Percentiles rank a stretch among this genome's conserved stretches.
Conservation (phyloP, 116 monocot genomes). For the Papilionanthe hybrid region DNA sequence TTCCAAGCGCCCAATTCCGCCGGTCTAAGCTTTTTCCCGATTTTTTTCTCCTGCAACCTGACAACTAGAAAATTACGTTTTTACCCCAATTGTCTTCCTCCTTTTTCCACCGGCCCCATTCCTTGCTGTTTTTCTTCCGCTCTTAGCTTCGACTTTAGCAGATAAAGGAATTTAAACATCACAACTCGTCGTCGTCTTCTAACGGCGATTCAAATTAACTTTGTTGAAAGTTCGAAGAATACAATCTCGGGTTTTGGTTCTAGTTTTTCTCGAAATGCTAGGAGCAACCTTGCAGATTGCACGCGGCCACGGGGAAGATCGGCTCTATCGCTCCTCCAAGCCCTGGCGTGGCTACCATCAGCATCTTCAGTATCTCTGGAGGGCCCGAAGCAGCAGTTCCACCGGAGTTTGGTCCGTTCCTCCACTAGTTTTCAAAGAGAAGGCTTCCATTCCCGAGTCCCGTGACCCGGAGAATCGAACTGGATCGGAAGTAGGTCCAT, state of each 20-base stretch:
- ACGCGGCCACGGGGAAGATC: slow-evolving; percentile 34
- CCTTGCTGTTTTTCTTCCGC: background rate
- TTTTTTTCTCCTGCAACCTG: background rate
- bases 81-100: background rate
- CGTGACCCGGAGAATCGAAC: slow-evolving; percentile 8
- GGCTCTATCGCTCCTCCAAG: slow-evolving; percentile 36
- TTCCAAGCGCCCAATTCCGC: too few relatives aligned
- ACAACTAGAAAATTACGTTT: background rate
- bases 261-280: slow-evolving; percentile 24
- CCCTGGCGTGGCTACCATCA: slow-evolving; percentile 10
- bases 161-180: background rate
- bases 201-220: background rate
- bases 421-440: background rate
- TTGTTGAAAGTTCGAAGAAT: background rate
- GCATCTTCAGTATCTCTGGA: background rate
- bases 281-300: slow-evolving; percentile 34
- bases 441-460: background rate
- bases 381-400: background rate
- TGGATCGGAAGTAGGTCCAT: background rate
- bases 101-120: background rate
- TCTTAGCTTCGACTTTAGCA: background rate
- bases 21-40: background rate
- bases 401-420: background rate
- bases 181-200: background rate
- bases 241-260: background rate